These are phyloP conservation scores for Starmerella tilneyi DNA, from an alignment of 805 yeast genomes.

Conservation along the genomic window DNA sequence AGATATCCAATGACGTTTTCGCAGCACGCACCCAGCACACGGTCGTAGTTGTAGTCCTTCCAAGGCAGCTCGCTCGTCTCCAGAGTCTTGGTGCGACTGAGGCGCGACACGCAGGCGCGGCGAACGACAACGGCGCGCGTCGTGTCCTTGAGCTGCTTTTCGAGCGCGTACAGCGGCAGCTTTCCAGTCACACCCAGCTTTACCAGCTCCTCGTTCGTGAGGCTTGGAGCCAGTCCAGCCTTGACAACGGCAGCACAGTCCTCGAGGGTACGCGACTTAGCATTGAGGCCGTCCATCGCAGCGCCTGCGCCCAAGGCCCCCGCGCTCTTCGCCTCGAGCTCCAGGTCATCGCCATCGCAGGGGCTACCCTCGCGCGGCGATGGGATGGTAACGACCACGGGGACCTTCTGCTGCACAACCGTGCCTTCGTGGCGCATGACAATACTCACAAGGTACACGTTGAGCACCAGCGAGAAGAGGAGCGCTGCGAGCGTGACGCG, in stretches of 20 bases:
- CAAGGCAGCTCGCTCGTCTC: slow-evolving; percentile 67
- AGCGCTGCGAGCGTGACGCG: slow-evolving; percentile 55
- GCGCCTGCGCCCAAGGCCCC: no score
- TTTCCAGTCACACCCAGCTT: slow-evolving; percentile 62
- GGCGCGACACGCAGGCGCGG: slow-evolving; percentile 77
- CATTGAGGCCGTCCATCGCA: not conserved
- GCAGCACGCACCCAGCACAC: slow-evolving; percentile 98
- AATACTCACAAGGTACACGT: slow-evolving; percentile 65
- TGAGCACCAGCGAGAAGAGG: slow-evolving; percentile 65
- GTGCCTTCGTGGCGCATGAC: slow-evolving; percentile 43
- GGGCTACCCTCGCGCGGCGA: slow-evolving; percentile 24
- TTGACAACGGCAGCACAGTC: slow-evolving; percentile 54
- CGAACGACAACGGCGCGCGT: slow-evolving; percentile 90
- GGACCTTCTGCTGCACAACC: slow-evolving; percentile 4
- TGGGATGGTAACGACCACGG: slow-evolving; percentile 29
- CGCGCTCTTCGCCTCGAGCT: not conserved
- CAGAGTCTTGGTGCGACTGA: slow-evolving; percentile 73
- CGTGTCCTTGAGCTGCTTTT: slow-evolving; percentile 78
- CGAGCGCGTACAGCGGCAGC: slow-evolving; percentile 86
- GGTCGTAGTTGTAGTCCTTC: slow-evolving; percentile 75
- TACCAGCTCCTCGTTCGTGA: slow-evolving; percentile 65
- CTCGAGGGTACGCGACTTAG: slow-evolving; percentile 36
- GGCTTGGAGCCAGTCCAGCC: slow-evolving; percentile 56
- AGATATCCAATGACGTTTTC: slow-evolving; percentile 94
- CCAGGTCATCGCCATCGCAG: slow-evolving; percentile 5